Base-by-base conservation (phyloP, 1,139 yeast species). In the Wickerhamomyces sp. region DNA sequence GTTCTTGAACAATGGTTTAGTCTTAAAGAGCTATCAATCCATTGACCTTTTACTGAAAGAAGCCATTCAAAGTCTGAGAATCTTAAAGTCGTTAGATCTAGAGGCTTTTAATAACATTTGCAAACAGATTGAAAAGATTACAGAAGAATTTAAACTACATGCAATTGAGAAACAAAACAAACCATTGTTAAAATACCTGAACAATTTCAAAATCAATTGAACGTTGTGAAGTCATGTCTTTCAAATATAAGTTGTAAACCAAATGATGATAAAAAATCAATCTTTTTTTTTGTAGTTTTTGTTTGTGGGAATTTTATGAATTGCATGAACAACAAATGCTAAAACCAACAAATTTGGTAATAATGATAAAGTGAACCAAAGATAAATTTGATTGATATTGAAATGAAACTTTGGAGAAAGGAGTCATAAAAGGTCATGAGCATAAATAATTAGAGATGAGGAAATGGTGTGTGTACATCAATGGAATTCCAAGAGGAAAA, bases 1-100 rank as follows among this genome's bases (percentile, higher is more conserved):
- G 17, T 31, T 26, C 20, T 6, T 39, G 14, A 33, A 35, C 18
- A 33, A 36, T 26, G 42, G 42, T 1, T 27, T 39, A 9, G 26
- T 36, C 4, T 31, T 23, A 22, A 16, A 20, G 23, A n/a, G 26
- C 5, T 37, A 34, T 20, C 40, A 39, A 15, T 8, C 17, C 12
- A 29, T 36, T 17, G 33, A 33, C 19, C 9, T 18, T 10, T 17
- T 32, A 9, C 23, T 32, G 1, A 32, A 22, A 10, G 8, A 18
- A 23, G 13, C 35, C n/a, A 12, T 28, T 6, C 18, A 22, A 6
- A 22, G n/a, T 5, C 15, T 32, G 18, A 16, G 14, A 12, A 18
- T 26, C 11, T 6, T 32, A 6, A n/a, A 24, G 7, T n/a, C 11
- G 12, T 20, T 23, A 9, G 28, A 27, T 19, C 16, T 21, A 15